Conservation (phyloP, 306 rosid genomes). For the Betula pendula region DNA sequence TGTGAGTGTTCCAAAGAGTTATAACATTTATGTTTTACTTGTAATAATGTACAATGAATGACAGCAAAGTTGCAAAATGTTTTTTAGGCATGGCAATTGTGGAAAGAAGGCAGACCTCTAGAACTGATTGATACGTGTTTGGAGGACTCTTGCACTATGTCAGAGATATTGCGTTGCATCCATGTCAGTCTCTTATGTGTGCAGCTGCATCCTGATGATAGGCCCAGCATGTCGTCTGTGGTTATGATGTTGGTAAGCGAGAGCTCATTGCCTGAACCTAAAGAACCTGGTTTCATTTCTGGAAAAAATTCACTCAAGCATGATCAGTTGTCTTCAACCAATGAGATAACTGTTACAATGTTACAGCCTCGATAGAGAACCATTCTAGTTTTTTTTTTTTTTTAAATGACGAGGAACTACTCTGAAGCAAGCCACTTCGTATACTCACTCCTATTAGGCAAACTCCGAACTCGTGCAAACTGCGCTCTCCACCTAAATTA, state of each 20-base stretch:
- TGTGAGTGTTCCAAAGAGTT: constrained; percentile 14
- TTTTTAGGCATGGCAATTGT: constrained; percentile 39
- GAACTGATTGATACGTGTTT: constrained; percentile 29
- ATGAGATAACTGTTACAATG: constrained; percentile 39
- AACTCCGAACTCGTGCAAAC: no score
- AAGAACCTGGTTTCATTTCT: constrained; percentile 42
- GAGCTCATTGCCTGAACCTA: constrained; percentile 41
- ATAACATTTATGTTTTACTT: neutral
- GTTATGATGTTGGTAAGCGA: constrained; percentile 53
- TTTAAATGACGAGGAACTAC: no score
- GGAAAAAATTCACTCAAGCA: constrained; percentile 23
- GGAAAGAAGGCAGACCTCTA: constrained; percentile 28
- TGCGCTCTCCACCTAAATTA: no score
- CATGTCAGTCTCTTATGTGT: constrained; percentile 58
- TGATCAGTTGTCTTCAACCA: constrained; percentile 34
- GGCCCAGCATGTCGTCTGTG: constrained; percentile 59
- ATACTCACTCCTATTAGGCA: no score
- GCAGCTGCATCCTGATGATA: constrained; percentile 50
- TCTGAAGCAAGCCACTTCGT: no score
- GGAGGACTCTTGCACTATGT: constrained; percentile 10
- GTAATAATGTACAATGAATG: neutral
- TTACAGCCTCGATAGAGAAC: constrained; percentile 46
- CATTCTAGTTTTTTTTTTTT: no score
- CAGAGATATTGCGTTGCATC: constrained; percentile 38
- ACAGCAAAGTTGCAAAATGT: neutral